These are phyloP conservation scores for Saccharomycopsis guyanensis DNA, from an alignment of 805 yeast species.

Conservation along the genomic window DNA sequence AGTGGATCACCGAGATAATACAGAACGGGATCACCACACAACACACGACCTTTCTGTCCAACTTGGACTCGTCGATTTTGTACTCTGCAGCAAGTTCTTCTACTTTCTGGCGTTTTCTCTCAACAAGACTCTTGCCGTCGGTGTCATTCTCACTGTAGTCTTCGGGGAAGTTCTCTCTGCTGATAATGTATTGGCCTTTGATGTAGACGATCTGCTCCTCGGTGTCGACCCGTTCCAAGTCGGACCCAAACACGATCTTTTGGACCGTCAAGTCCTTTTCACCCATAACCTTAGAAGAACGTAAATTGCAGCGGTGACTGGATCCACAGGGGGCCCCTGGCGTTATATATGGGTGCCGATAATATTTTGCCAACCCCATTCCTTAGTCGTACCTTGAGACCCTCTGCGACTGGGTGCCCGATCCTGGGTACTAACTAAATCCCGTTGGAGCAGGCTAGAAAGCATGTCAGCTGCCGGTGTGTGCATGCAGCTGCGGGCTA, in stretches of 20 bases:
- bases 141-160: constrained; percentile 14
- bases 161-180: constrained; percentile 6
- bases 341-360: too few species aligned
- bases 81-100: constrained; percentile 9
- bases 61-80: constrained; percentile 6
- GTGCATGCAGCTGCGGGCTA: background rate
- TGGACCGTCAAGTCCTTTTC: background rate
- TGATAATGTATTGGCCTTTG: constrained; percentile 19
- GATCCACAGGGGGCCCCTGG: too few species aligned
- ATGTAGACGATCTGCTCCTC: constrained; percentile 18
- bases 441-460: too few species aligned
- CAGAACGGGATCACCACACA: constrained; percentile 20
- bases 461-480: background rate
- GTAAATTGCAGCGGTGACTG: too few species aligned
- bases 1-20: constrained; percentile 19
- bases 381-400: too few species aligned
- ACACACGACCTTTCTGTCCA: constrained; percentile 9
- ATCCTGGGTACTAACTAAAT: too few species aligned
- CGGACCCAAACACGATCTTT: background rate
- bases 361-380: too few species aligned
- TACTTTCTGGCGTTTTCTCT: constrained; percentile 1
- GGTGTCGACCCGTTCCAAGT: constrained; percentile 7
- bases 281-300: too few species aligned
- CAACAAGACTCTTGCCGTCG: background rate
- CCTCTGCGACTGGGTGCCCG: too few species aligned